A percentile compares a stretch with the other conserved stretches of the same genome.
phyloP scores from a whole-genome alignment of 2,329 filamentous ascomycete genomes.

The Pseudogymnoascus sp. region DNA sequence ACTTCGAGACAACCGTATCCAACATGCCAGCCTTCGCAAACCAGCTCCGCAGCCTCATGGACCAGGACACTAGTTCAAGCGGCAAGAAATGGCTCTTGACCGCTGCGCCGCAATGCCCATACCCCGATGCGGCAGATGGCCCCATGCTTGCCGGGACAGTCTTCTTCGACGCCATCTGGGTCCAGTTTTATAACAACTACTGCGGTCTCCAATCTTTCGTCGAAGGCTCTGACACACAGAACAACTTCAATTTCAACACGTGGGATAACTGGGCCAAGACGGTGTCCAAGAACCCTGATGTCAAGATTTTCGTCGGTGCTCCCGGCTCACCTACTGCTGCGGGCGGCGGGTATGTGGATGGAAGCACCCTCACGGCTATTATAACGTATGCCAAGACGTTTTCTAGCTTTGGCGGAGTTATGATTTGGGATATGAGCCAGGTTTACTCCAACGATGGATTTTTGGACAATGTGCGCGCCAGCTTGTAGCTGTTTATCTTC shows the following conservation, averaged over 20 bases:
- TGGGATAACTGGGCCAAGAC: constrained; percentile 61
- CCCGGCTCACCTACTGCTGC: constrained; percentile 41
- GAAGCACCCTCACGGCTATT: constrained; percentile 39
- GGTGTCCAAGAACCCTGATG: constrained; percentile 48
- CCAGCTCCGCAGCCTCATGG: constrained; percentile 48
- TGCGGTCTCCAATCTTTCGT: constrained; percentile 51
- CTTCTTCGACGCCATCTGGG: constrained; percentile 33
- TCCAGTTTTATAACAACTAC: constrained; percentile 42
- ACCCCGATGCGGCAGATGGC: constrained; percentile 53
- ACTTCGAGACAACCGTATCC: constrained; percentile 54
- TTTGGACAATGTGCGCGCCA: constrained; percentile 35
- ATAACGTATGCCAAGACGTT: constrained; percentile 48
- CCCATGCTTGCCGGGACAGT: constrained; percentile 48
- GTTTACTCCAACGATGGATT: constrained; percentile 52
- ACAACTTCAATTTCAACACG: constrained; percentile 52
- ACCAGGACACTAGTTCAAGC: constrained; percentile 32
- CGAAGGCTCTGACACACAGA: constrained; percentile 36
- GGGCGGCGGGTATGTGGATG: constrained; percentile 47
- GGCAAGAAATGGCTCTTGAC: constrained; percentile 52
- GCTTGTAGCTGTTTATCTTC: constrained; percentile 27
- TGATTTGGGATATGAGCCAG: constrained; percentile 63
- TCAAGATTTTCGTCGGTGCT: constrained; percentile 55
- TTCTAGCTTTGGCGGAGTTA: constrained; percentile 56
- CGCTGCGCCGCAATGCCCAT: constrained; percentile 61
- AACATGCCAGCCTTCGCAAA: constrained; percentile 57